phyloP scores from a whole-genome alignment of 371 early-diverging fungal genomes.

The Rhizopus stolonifer region DNA sequence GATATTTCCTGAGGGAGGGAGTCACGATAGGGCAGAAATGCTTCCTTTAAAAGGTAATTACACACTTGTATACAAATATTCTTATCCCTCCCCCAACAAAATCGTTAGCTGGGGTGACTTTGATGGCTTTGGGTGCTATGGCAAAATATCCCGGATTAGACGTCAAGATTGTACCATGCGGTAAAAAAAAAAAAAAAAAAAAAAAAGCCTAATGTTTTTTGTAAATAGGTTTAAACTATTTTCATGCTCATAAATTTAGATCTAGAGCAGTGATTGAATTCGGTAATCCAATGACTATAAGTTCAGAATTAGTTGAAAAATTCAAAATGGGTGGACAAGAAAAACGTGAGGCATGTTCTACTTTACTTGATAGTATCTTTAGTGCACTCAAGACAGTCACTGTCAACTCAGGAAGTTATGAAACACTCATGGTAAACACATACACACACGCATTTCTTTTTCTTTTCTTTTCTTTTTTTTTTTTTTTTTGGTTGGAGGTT shows the following conservation, averaged over 20 bases:
- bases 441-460: too few relatives aligned
- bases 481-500: too few relatives aligned
- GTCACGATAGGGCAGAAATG: conserved; percentile 92
- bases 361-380: conserved; percentile 71
- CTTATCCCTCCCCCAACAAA: not conserved
- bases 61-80: not conserved
- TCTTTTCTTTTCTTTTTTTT: too few relatives aligned
- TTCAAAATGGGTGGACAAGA: conserved; percentile 80
- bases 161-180: conserved; percentile 90
- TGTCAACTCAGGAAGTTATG: conserved; percentile 88
- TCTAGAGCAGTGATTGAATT: conserved; percentile 94
- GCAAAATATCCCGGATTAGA: conserved; percentile 77
- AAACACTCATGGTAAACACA: conserved; percentile 78
- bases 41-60: conserved; percentile 83
- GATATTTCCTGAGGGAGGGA: conserved; percentile 96
- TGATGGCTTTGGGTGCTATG: conserved; percentile 93
- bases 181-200: conserved; percentile 24
- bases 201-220: too few relatives aligned
- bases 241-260: conserved; percentile 92
- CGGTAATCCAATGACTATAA: conserved; percentile 82
- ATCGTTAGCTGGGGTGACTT: conserved; percentile 69
- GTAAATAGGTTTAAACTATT: conserved; percentile 77
- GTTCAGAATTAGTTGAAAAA: conserved; percentile 70
- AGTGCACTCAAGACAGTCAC: conserved; percentile 82
- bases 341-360: conserved; percentile 76